These are phyloP conservation scores for Starmerella bacillaris DNA, from an alignment of 805 yeast genomes.

Conservation along the genomic window DNA sequence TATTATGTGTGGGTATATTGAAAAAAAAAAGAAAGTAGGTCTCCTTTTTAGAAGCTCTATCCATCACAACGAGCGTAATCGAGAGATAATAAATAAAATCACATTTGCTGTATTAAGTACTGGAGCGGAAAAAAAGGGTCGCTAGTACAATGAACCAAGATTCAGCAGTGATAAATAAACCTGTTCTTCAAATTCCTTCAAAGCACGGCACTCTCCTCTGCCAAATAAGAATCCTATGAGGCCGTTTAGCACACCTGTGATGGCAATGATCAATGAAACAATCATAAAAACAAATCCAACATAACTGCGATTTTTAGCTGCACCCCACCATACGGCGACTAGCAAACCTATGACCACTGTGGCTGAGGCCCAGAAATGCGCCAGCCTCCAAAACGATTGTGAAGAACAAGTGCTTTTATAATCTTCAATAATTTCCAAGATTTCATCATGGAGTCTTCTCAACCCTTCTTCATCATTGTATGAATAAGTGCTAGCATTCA, in stretches of 20 bases:
- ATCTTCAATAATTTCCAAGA: conserved; percentile 29
- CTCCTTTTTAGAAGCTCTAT: too few species aligned
- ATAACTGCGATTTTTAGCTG: conserved; percentile 36
- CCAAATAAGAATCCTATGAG: conserved; percentile 66
- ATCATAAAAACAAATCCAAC: conserved; percentile 48
- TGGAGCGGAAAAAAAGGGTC: background rate
- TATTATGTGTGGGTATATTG: too few species aligned
- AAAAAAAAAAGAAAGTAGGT: too few species aligned
- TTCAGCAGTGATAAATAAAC: conserved; percentile 26
- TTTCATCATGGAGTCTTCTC: conserved; percentile 29
- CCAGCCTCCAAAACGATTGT: conserved; percentile 48
- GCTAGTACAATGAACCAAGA: background rate
- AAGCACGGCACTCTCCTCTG: conserved; percentile 57
- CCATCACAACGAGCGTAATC: too few species aligned
- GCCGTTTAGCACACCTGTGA: conserved; percentile 59
- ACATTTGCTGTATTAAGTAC: too few species aligned
- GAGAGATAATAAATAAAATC: too few species aligned
- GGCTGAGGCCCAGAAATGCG: conserved; percentile 45
- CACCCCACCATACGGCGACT: conserved; percentile 42
- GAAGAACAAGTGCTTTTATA: conserved; percentile 37
- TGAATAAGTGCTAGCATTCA: too few species aligned
- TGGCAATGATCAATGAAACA: conserved; percentile 35
- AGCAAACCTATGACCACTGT: conserved; percentile 34
- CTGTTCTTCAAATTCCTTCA: conserved; percentile 57
- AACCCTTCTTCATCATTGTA: conserved; percentile 2